A percentile compares a stretch with the other conserved stretches of the same genome.
Conservation (phyloP, 495 filamentous ascomycete genomes). For the Arthonia radiata region DNA sequence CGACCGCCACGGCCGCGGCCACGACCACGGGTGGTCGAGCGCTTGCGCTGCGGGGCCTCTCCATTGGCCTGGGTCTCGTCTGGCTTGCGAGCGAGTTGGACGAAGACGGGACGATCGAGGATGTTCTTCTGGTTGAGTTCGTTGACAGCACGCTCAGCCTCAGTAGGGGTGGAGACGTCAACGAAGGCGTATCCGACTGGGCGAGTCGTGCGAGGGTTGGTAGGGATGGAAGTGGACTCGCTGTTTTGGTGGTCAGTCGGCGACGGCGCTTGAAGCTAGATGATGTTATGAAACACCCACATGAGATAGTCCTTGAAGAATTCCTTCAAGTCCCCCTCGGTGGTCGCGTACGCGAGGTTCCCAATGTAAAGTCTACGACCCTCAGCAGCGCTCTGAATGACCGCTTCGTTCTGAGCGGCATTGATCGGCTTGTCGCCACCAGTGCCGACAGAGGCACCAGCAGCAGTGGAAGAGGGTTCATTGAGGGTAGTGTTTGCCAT, state of each 20-base stretch:
- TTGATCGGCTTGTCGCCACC: conserved; percentile 19
- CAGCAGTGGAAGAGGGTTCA: conserved; percentile 15
- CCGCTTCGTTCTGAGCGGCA: conserved; percentile 55
- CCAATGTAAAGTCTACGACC: conserved; percentile 98
- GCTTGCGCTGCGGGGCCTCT: conserved; percentile 21
- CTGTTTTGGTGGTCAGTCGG: conserved; percentile 18
- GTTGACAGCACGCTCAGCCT: conserved; percentile 81
- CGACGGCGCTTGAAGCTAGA: background rate
- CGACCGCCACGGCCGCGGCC: conserved; percentile 36
- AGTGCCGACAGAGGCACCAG: conserved; percentile 10
- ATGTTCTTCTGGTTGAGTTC: conserved; percentile 93
- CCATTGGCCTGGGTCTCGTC: conserved; percentile 59
- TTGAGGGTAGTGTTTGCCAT: conserved; percentile 46
- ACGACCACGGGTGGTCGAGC: conserved; percentile 15
- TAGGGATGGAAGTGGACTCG: conserved; percentile 93
- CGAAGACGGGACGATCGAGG: conserved; percentile 91
- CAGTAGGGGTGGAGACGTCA: conserved; percentile 75
- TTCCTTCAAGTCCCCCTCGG: conserved; percentile 96
- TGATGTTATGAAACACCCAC: conserved; percentile 34
- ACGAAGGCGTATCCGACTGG: conserved; percentile 98
- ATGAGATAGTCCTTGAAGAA: conserved; percentile 97
- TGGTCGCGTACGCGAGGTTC: conserved; percentile 98
- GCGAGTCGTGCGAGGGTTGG: conserved; percentile 93
- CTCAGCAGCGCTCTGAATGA: conserved; percentile 75
- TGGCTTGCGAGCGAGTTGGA: conserved; percentile 93